Conservation (phyloP, 192 early-diverging fungal species). For the Chytriomyces sp. region DNA sequence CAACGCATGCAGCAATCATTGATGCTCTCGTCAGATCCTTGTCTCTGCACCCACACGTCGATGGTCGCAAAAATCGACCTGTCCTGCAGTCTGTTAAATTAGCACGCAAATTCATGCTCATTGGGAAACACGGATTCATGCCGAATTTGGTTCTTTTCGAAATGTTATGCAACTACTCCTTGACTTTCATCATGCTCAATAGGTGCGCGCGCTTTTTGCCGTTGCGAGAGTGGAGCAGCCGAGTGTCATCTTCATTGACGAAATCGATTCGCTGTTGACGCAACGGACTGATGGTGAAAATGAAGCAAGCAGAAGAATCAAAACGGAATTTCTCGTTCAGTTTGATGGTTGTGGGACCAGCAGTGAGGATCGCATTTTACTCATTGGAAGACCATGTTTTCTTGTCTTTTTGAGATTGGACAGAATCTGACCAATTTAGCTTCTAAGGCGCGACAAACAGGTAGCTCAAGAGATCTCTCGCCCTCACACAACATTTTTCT, state of each 20-base stretch:
- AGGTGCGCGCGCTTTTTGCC: constrained; percentile 90
- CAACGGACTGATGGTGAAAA: constrained; percentile 87
- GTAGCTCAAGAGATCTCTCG: neutral
- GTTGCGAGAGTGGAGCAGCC: constrained; percentile 87
- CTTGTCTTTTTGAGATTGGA: constrained; percentile 39
- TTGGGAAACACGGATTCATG: constrained; percentile 34
- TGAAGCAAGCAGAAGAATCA: constrained; percentile 86
- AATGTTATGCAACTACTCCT: too few species aligned
- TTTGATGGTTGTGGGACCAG: constrained; percentile 80
- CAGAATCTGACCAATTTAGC: constrained; percentile 44
- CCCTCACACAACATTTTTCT: neutral
- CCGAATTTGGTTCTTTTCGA: constrained; percentile 21
- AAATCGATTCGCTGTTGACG: constrained; percentile 91
- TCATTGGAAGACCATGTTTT: constrained; percentile 57
- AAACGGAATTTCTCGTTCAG: constrained; percentile 88
- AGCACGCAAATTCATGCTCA: constrained; percentile 22
- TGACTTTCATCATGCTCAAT: too few species aligned
- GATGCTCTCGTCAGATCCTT: neutral
- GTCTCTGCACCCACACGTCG: neutral
- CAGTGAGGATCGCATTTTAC: constrained; percentile 76
- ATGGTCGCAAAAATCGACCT: constrained; percentile 53
- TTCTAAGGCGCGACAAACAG: constrained; percentile 48
- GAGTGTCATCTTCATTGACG: constrained; percentile 90
- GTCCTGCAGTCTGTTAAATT: constrained; percentile 56
- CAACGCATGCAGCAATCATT: neutral